Base-by-base conservation (phyloP, 495 filamentous ascomycete genomes). In the Aspergillus ostianus region DNA sequence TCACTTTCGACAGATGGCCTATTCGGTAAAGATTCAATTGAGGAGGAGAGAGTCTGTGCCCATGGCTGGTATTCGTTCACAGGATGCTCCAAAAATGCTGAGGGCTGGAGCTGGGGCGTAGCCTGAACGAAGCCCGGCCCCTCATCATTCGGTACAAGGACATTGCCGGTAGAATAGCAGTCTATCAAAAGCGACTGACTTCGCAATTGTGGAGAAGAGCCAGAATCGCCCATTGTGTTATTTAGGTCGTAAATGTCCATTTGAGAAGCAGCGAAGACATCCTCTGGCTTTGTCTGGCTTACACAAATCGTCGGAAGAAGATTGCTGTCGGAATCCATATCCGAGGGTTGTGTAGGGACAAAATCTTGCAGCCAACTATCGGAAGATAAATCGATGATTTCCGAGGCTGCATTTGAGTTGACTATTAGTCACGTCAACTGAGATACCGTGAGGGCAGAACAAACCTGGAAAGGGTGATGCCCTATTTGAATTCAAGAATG, bases 281-380 rank as follows among this genome's bases (percentile, higher is more conserved):
- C 15, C 15, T 41, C 36, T 41, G 10, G 36, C 36, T 41, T 13
- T 15, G 36, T 12, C 8, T 15, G 9, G 13, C 15, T 41, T 6
- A 41, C 36, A 41, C 36, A 41, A 8, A 41, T 41, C 13, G 36
- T 17, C 36, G 15, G 36, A 17, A 41, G 13, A 41, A 41, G 10
- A 41, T 4, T 41, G 36, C 10, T 12, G 36, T 41, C 36, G 15
- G 36, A 15, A 41, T 41, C 29, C 36, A 60, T 12, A 12, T 68
- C 64, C 6, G 57, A 47, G 15, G 67, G 54, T 9, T 64, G 64
- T 6, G 51, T 59, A 5, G 70, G 60, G 51, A 70, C 66, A 27
- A 73, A 63, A 29, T 71, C 68, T 36, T 72, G 71, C 18, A 74
- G 54, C 73, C 73, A 76, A 45, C 51, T 67, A 13, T 72, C 71